Percentiles rank a stretch among this genome's conserved stretches.
phyloP scores from a whole-genome alignment of 306 rosid species.

The barrel medic (Medicago truncatula) region MtrunA17r5.0-ANR NC_053043.1:47266501-47267000 shows the following conservation, averaged over 20 bases:
- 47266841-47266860: not conserved
- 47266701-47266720: too few relatives aligned
- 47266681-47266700: too few relatives aligned
- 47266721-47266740: too few relatives aligned
- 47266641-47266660: too few relatives aligned
- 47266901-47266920: not conserved
- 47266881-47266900: not conserved
- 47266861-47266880: not conserved
- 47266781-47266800: not conserved
- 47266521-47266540: constrained; percentile 34
- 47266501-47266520: constrained; percentile 7
- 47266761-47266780: too few relatives aligned
- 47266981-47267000: not conserved
- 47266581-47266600: not conserved
- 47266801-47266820: not conserved
- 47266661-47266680: too few relatives aligned
- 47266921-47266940: constrained; percentile 22
- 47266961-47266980: too few relatives aligned
- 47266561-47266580: not conserved
- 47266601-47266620: not conserved
- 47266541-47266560: not conserved
- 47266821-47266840: not conserved
- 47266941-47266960: not conserved
- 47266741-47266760: too few relatives aligned
- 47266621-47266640: too few relatives aligned